Evolutionary conservation across 805 yeast species (phyloP).

Genomic region (Candida andamanensis): DNA sequence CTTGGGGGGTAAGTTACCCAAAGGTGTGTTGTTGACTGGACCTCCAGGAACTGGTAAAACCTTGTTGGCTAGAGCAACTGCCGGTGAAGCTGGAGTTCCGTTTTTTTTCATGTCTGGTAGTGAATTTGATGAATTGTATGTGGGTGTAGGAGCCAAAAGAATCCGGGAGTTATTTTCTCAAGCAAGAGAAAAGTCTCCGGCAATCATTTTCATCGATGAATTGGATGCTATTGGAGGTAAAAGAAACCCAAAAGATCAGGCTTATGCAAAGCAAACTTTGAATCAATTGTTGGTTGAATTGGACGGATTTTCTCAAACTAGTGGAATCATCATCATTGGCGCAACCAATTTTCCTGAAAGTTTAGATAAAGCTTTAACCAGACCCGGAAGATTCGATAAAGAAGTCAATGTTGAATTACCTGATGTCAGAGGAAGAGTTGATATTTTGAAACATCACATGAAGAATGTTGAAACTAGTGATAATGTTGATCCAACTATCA

Average conservation of each 20-base stretch:
- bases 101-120: conserved; percentile 98
- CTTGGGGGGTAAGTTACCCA: conserved; percentile 94
- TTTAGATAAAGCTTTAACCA: conserved; percentile 91
- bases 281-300: conserved; percentile 93
- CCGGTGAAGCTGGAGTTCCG: conserved; percentile 99
- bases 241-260: conserved; percentile 96
- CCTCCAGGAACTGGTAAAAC: conserved; percentile 99
- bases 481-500: conserved; percentile 79
- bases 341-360: conserved; percentile 98
- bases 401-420: conserved; percentile 93
- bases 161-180: conserved; percentile 90
- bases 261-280: conserved; percentile 94
- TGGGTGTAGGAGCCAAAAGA: conserved; percentile 98
- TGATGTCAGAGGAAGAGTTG: conserved; percentile 95
- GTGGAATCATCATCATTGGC: conserved; percentile 93
- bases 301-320: conserved; percentile 90
- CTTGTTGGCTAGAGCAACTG: conserved; percentile 92
- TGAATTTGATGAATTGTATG: conserved; percentile 95
- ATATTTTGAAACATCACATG: conserved; percentile 87
- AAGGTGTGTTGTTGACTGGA: conserved; percentile 93
- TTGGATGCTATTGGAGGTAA: conserved; percentile 98
- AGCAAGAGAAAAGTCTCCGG: conserved; percentile 94
- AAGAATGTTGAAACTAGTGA: conserved; percentile 80
- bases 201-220: conserved; percentile 95
- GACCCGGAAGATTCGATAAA: conserved; percentile 98